phyloP scores from a whole-genome alignment of 2,329 filamentous ascomycete genomes.

The Westerdykella ornata region DNA sequence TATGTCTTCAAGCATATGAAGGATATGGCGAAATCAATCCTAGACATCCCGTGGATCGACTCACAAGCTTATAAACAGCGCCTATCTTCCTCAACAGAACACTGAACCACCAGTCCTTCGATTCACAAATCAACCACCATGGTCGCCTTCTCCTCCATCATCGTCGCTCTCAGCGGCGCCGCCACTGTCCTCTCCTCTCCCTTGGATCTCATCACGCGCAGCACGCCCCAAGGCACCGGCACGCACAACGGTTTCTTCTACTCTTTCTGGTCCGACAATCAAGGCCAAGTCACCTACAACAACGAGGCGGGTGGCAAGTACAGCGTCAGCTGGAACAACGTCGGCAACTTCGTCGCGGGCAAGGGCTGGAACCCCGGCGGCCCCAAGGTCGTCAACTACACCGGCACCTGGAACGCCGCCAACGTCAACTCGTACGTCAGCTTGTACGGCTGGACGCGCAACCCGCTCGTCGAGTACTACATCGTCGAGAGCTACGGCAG shows the following conservation, averaged over 20 bases:
- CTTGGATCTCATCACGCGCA: conserved; percentile 18
- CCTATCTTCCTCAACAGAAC: background rate
- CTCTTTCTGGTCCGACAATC: conserved; percentile 54
- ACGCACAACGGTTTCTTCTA: conserved; percentile 30
- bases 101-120: conserved; percentile 7
- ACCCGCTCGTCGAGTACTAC: conserved; percentile 54
- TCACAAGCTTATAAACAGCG: conserved; percentile 16
- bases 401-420: conserved; percentile 41
- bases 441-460: conserved; percentile 53
- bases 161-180: conserved; percentile 23
- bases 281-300: conserved; percentile 47
- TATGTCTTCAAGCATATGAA: background rate
- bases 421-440: conserved; percentile 49
- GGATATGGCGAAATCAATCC: conserved; percentile 7
- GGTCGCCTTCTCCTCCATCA: conserved; percentile 26
- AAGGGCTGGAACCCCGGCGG: conserved; percentile 54
- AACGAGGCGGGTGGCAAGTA: conserved; percentile 49
- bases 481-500: conserved; percentile 50
- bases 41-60: background rate
- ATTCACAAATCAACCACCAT: conserved; percentile 14
- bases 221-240: conserved; percentile 21
- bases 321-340: conserved; percentile 45
- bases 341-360: conserved; percentile 51
- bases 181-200: conserved; percentile 24
- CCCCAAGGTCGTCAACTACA: conserved; percentile 46